These are phyloP conservation scores for Yamadazyma takamatsuzukensis DNA, from an alignment of 805 yeast species.

Conservation along the genomic window DNA sequence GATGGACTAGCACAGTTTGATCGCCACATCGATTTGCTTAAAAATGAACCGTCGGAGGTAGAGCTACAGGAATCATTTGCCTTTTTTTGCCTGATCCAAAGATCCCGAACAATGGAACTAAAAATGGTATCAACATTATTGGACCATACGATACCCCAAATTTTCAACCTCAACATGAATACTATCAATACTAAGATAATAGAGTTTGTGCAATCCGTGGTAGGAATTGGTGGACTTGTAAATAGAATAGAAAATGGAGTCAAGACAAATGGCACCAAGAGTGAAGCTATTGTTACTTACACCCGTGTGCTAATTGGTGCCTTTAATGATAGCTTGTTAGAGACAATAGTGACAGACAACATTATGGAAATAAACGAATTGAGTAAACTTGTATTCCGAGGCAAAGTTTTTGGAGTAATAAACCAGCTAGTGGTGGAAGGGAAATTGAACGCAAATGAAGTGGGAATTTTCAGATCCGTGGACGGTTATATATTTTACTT, in stretches of 20 bases:
- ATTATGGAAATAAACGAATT: slow-evolving; percentile 23
- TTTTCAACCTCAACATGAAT: slow-evolving; percentile 16
- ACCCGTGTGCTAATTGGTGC: slow-evolving; percentile 3
- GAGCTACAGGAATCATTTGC: background rate
- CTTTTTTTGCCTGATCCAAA: background rate
- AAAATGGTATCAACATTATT: slow-evolving; percentile 18
- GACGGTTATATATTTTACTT: slow-evolving; percentile 7
- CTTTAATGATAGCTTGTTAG: slow-evolving; percentile 7
- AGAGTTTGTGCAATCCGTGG: slow-evolving; percentile 17
- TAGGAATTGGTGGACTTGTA: slow-evolving; percentile 33
- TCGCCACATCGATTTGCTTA: slow-evolving; percentile 1
- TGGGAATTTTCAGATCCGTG: slow-evolving; percentile 1
- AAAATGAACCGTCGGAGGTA: slow-evolving; percentile 1
- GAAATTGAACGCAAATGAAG: background rate
- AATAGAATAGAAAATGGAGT: slow-evolving; percentile 9
- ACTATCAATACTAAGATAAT: slow-evolving; percentile 8
- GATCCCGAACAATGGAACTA: slow-evolving; percentile 1
- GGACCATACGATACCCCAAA: slow-evolving; percentile 31
- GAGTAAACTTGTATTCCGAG: slow-evolving; percentile 37
- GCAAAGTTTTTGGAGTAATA: slow-evolving; percentile 22
- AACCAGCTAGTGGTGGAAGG: slow-evolving; percentile 15
- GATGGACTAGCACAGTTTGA: too few species aligned
- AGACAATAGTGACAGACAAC: background rate
- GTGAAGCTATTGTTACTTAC: background rate
- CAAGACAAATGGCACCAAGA: background rate